Evolutionary conservation across 257 asterid species (phyloP).

Genomic region (Anisodus tanguticus): DNA sequence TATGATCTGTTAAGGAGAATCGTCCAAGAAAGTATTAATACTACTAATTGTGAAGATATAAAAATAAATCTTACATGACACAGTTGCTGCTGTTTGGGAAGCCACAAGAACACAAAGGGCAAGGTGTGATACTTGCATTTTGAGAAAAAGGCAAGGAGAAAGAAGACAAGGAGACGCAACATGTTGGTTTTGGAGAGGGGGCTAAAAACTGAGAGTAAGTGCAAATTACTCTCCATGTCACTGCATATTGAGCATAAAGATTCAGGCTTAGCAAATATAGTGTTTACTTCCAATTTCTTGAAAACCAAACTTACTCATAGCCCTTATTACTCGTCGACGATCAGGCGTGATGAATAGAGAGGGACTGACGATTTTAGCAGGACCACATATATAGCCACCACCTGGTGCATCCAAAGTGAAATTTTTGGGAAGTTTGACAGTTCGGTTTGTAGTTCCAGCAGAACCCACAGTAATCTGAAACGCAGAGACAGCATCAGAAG

Average conservation of each 20-base stretch:
- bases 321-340: constrained; percentile 33
- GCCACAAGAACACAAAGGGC: constrained; percentile 72
- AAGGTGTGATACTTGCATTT: constrained; percentile 65
- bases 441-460: constrained; percentile 31
- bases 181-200: constrained; percentile 55
- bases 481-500: constrained; percentile 28
- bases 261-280: neutral
- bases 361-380: constrained; percentile 30
- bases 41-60: neutral
- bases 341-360: constrained; percentile 31
- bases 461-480: constrained; percentile 38
- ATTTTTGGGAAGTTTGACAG: constrained; percentile 39
- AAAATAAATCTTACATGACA: constrained; percentile 47
- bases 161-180: constrained; percentile 77
- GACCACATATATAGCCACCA: constrained; percentile 39
- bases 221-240: constrained; percentile 85
- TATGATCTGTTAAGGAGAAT: too few species aligned
- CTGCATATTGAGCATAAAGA: constrained; percentile 39
- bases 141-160: constrained; percentile 75
- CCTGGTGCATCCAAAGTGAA: constrained; percentile 40
- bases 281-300: neutral
- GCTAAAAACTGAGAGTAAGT: constrained; percentile 67
- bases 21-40: too few species aligned
- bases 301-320: constrained; percentile 32
- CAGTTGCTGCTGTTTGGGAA: constrained; percentile 63